Conservation (phyloP, 106 monocot genomes). For the Xerophyta viscosa region DNA sequence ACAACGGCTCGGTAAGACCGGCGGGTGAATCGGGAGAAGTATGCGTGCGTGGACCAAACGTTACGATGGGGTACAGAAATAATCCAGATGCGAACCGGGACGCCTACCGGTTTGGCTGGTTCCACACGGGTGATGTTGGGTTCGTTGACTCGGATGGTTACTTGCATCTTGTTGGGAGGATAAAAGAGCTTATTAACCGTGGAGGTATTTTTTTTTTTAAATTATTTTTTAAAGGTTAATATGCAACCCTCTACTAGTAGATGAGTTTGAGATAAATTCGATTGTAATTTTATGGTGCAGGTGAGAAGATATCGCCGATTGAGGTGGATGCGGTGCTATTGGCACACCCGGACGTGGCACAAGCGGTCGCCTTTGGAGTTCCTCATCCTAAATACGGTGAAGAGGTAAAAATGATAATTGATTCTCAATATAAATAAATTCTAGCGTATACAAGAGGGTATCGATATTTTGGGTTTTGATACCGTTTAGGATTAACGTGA, state of each 20-base stretch:
- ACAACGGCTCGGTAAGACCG: slow-evolving; percentile 24
- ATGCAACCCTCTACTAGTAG: no score
- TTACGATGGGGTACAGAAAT: slow-evolving; percentile 71
- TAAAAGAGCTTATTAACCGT: slow-evolving; percentile 97
- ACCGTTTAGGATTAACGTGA: no score
- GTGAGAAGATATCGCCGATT: slow-evolving; percentile 96
- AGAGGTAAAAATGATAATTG: slow-evolving; percentile 34
- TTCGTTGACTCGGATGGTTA: slow-evolving; percentile 74
- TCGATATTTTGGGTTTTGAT: not conserved
- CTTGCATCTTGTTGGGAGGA: slow-evolving; percentile 75
- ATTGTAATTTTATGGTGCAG: slow-evolving; percentile 17
- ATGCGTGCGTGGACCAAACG: slow-evolving; percentile 78
- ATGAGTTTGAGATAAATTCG: not conserved
- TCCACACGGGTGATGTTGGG: slow-evolving; percentile 86
- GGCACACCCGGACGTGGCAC: slow-evolving; percentile 57
- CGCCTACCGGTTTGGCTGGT: slow-evolving; percentile 83
- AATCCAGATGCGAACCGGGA: slow-evolving; percentile 69
- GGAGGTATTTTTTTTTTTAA: slow-evolving; percentile 42
- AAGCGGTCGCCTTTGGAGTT: slow-evolving; percentile 90
- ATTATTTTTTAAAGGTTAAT: not conserved
- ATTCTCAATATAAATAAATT: no score
- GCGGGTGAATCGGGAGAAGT: slow-evolving; percentile 54
- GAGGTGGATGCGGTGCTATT: slow-evolving; percentile 91
- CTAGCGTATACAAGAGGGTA: not conserved
- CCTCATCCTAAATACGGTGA: slow-evolving; percentile 91